Conservation (phyloP, 345 rosid species). For the Orychophragmus violaceus region DNA sequence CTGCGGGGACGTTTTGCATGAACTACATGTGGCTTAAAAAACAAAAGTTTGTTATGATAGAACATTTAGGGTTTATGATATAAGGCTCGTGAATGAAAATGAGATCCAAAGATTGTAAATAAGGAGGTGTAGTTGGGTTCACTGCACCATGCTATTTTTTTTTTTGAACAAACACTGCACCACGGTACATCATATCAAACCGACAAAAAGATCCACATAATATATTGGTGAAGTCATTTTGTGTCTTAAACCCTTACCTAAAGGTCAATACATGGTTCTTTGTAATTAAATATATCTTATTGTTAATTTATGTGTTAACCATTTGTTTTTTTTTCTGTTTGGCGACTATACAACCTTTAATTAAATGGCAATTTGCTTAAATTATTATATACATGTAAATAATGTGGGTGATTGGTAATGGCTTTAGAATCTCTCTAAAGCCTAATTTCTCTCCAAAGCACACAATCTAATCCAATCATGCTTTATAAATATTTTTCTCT, state of each 20-base stretch:
- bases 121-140: neutral
- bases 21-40: neutral
- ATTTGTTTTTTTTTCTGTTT: neutral
- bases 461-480: too few species aligned
- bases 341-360: neutral
- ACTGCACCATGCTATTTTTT: too few species aligned
- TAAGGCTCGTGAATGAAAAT: neutral
- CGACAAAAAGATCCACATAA: neutral
- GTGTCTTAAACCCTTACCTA: slow-evolving; percentile 21
- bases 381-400: neutral
- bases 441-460: too few species aligned
- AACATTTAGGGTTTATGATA: too few species aligned
- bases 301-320: neutral
- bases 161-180: neutral
- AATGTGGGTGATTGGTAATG: too few species aligned
- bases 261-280: slow-evolving; percentile 12
- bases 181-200: neutral
- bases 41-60: too few species aligned
- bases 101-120: neutral
- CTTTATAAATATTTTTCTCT: too few species aligned
- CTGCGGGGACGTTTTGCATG: neutral
- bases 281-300: neutral
- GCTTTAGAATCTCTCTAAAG: too few species aligned
- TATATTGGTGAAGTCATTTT: slow-evolving; percentile 4
- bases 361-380: neutral